Evolutionary conservation across 108 stramenopile genomes (phyloP), one percentile per base, ranked within the genome.

Genomic region (Stephanodiscus minutulus): DNA sequence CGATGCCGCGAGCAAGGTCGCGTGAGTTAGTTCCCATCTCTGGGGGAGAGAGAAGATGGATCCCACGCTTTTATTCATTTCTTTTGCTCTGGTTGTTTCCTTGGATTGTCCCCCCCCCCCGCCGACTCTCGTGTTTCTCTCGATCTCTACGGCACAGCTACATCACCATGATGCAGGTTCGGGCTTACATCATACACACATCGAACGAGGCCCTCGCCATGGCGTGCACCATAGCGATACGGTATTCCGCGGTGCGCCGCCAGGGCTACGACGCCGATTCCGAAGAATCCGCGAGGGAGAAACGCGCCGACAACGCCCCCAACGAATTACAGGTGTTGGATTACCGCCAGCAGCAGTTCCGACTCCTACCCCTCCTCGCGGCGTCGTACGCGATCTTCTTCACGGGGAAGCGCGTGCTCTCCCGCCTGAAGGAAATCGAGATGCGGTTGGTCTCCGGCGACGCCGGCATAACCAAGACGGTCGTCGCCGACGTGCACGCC

Each of bases 121-220:
- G 48, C 8, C 48, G 18, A 49, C 48, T 13, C 22, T 24, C 24
- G 2, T 5, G 50, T 24, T 1, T 27, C 13, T 29, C 22, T 25
- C 43, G 43, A 37, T 36, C 15, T 28, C 12, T 2, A 13, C 28
- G 64, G 7, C 0, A 46, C 55, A 67, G 71, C 18, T 97, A 97
- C 90, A 91, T 98, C 70, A 95, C 96, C 54, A 97, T 98, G 94
- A 96, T 98, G 96, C 96, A 96, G 83, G 96, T 96, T 1, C 83
- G 96, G 7, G 94, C 95, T 21, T 87, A 82, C 66, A 92, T 96
- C 54, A 80, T 80, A 54, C 67, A 73, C 31, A 73, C 82, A 17
- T 83, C 82, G 41, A 72, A 69, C 22, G 88, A 88, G 64, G 89
- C 93, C 17, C 77, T 98, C 29, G 96, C 88, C 21, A 82, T 83